These are phyloP conservation scores for Talinum fruticosum DNA, from an alignment of 148 eudicot species.

Conservation along the genomic window DNA sequence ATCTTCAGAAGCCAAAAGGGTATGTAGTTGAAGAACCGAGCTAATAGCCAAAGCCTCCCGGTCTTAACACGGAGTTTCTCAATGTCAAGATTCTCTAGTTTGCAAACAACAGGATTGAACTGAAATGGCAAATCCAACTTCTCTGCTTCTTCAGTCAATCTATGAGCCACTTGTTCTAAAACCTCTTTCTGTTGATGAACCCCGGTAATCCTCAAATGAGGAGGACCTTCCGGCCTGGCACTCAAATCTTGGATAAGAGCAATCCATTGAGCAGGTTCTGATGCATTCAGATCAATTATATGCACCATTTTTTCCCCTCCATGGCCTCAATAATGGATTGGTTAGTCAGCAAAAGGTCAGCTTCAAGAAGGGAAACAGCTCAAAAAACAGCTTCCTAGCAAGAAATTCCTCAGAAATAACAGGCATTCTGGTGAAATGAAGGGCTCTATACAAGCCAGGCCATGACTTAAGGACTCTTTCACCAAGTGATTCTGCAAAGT, in stretches of 20 bases:
- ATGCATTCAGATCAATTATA: constrained; percentile 74
- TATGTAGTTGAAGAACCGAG: constrained; percentile 74
- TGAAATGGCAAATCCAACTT: constrained; percentile 92
- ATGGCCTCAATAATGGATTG: constrained; percentile 90
- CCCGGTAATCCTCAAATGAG: constrained; percentile 95
- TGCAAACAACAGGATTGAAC: constrained; percentile 72
- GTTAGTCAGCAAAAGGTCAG: constrained; percentile 72
- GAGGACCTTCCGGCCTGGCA: constrained; percentile 87
- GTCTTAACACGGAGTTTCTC: constrained; percentile 85
- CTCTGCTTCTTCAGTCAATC: constrained; percentile 80
- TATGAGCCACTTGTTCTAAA: constrained; percentile 72
- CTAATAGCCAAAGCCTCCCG: constrained; percentile 92
- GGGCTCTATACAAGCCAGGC: constrained; percentile 87
- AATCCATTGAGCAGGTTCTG: constrained; percentile 85
- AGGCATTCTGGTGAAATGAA: constrained; percentile 55
- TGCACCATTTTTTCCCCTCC: constrained; percentile 99
- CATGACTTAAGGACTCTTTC: constrained; percentile 71
- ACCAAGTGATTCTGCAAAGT: constrained; percentile 82
- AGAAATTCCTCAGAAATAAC: constrained; percentile 53
- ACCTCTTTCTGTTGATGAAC: constrained; percentile 77
- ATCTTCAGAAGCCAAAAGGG: constrained; percentile 58
- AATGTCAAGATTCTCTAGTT: constrained; percentile 61
- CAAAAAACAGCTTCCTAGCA: constrained; percentile 64
- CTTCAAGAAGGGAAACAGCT: constrained; percentile 78
- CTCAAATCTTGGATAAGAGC: constrained; percentile 79